Base-by-base conservation (phyloP, 345 rosid species). In the Eucalyptus globulus region DNA sequence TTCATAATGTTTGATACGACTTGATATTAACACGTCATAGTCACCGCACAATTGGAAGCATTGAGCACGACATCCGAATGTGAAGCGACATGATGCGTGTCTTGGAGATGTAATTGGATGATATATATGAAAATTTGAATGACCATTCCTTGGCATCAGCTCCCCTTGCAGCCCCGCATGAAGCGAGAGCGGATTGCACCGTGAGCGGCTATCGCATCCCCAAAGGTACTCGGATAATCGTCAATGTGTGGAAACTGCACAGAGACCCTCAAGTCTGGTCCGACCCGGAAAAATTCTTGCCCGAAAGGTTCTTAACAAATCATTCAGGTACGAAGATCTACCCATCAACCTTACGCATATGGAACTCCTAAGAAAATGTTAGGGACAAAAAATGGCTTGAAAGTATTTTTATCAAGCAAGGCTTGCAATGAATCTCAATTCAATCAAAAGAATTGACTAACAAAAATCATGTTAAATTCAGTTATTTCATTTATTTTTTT, bases 231-330 rank as follows among this genome's bases (percentile, higher is more conserved):
- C 90, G 90, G 27, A 50, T 94, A 43, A 16, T 94, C 3, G 86
- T 89, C 54, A 93, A 92, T 87, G 4, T 91, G 14, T 93, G 94
- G 93, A 91, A 92, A 87, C 47, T 94, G 6, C 94, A 93, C 29
- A 90, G 94, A 19, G 94, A 94, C 86, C 92, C 94, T 14, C 90
- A 83, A 3, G 86, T 90, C 4, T 94, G 95, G 95, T 86, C 90
- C 3, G 86, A 92, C 27, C 93, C 94, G 2, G 26, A 88, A 5
- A 67, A 58, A 49, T 91, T 91, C 47, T 14, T 58, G 12, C 94
- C 94, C 3, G 91, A 88, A 43, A 90, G 94, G 80, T 93, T 93
- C 89, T 40, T 86, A 58, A 86, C 43, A 19, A 49, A 49, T 53
- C 58, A 47, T 31, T 86, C 40, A 29, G 37, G 37, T 22, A 86